These are phyloP conservation scores for Phymatotrichopsis omnivora DNA, from an alignment of 2,329 filamentous ascomycete genomes.

Conservation along the genomic window DNA sequence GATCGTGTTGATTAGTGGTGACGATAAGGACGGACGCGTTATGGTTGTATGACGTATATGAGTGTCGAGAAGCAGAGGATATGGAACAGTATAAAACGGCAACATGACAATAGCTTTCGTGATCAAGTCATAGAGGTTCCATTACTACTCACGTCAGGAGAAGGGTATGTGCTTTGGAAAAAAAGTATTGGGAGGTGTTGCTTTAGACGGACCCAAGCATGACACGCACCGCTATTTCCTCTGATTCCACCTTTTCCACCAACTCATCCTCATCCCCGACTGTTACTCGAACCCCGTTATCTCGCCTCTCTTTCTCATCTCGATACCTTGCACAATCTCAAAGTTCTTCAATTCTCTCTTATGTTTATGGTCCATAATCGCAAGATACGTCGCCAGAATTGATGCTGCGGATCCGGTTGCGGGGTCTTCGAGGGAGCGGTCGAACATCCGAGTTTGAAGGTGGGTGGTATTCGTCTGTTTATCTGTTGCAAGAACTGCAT, in stretches of 20 bases:
- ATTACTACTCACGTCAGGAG: too few relatives aligned
- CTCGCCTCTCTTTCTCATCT: conserved; percentile 52
- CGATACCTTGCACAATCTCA: conserved; percentile 54
- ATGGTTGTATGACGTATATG: too few relatives aligned
- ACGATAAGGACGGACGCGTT: too few relatives aligned
- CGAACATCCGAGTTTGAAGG: conserved; percentile 53
- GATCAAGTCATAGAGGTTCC: too few relatives aligned
- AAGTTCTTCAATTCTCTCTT: conserved; percentile 37
- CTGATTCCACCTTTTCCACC: conserved; percentile 24
- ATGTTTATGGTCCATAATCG: conserved; percentile 37
- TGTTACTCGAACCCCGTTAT: conserved; percentile 40
- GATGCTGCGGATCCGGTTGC: conserved; percentile 54
- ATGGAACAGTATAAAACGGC: too few relatives aligned
- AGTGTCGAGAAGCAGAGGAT: too few relatives aligned
- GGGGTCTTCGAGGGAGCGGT: conserved; percentile 46
- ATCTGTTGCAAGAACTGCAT: conserved; percentile 39
- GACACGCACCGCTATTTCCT: conserved; percentile 24
- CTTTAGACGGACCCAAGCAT: too few relatives aligned
- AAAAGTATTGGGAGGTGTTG: too few relatives aligned
- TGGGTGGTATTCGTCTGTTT: conserved; percentile 30
- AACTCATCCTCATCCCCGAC: conserved; percentile 13
- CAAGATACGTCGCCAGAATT: conserved; percentile 47
- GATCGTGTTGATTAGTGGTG: too few relatives aligned
- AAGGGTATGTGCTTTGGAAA: too few relatives aligned
- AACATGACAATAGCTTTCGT: too few relatives aligned